A percentile compares a stretch with the other conserved stretches of the same genome.
Conservation (phyloP, 1,284 basidiomycete species). For the Cryptococcus hybrid region DNA sequence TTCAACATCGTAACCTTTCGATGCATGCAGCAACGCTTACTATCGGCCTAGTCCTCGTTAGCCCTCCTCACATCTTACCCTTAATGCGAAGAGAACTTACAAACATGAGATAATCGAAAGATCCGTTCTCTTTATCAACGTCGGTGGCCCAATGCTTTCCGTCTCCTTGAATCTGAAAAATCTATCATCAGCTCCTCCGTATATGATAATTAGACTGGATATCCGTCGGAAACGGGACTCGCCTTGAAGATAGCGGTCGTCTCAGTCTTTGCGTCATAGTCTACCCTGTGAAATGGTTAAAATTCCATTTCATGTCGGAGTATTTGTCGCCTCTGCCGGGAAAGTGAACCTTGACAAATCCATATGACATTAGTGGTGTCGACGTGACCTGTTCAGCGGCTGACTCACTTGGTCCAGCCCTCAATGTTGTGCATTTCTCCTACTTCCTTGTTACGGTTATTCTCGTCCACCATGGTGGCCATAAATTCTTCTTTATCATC, state of each 20-base stretch:
- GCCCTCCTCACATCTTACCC: neutral
- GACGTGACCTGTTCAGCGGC: neutral
- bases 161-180: constrained; percentile 54
- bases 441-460: constrained; percentile 54
- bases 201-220: too few species aligned
- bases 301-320: constrained; percentile 56
- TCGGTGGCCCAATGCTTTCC: constrained; percentile 57
- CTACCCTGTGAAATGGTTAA: constrained; percentile 62
- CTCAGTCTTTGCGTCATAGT: constrained; percentile 73
- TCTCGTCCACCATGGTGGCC: constrained; percentile 70
- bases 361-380: neutral
- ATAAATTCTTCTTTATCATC: constrained; percentile 72
- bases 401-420: constrained; percentile 67
- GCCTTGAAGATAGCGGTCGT: constrained; percentile 61
- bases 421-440: constrained; percentile 67
- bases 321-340: constrained; percentile 67
- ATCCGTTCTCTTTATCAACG: constrained; percentile 52
- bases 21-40: too few species aligned
- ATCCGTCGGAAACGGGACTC: neutral
- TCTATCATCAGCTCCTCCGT: neutral
- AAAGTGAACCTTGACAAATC: constrained; percentile 50
- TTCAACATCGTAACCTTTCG: neutral
- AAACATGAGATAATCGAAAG: constrained; percentile 52
- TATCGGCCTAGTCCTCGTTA: neutral
- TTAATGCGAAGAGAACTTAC: constrained; percentile 2